Percentiles rank a stretch among this genome's conserved stretches.
These are phyloP conservation scores for Ichthyophthirius multifiliis DNA, from an alignment of 169 alveolate species.

Conservation along the genomic window DNA sequence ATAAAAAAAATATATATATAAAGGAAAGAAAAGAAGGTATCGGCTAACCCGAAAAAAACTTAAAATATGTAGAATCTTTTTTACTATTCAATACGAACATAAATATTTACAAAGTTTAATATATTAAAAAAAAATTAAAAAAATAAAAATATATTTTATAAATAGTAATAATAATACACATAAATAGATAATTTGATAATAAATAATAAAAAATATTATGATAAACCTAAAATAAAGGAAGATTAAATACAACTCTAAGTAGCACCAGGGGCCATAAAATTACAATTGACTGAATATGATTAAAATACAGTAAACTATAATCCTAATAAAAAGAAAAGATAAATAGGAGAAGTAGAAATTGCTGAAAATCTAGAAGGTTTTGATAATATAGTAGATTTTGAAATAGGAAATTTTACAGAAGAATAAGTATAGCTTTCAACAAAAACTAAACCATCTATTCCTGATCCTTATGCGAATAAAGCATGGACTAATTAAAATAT, in stretches of 20 bases:
- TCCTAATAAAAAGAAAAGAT: background rate
- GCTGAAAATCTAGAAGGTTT: background rate
- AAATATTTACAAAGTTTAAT: background rate
- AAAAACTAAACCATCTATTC: background rate
- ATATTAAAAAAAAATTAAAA: too few relatives aligned
- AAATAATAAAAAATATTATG: background rate
- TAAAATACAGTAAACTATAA: background rate
- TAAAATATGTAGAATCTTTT: background rate
- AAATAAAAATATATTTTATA: background rate
- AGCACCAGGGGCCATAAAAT: background rate
- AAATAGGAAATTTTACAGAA: background rate
- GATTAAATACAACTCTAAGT: background rate
- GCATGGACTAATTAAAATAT: too few relatives aligned
- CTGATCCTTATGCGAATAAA: constrained; percentile 1
- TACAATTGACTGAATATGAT: background rate
- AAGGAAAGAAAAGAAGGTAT: background rate
- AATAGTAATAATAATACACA: background rate
- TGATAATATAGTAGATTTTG: background rate
- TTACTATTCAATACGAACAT: background rate
- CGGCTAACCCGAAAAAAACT: background rate
- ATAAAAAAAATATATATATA: background rate
- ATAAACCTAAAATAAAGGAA: background rate
- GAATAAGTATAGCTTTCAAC: background rate
- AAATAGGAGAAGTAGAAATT: background rate
- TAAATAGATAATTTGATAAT: background rate